Evolutionary conservation across 2,329 filamentous ascomycete species (phyloP).

Genomic region (Beauveria pseudobassiana): DNA sequence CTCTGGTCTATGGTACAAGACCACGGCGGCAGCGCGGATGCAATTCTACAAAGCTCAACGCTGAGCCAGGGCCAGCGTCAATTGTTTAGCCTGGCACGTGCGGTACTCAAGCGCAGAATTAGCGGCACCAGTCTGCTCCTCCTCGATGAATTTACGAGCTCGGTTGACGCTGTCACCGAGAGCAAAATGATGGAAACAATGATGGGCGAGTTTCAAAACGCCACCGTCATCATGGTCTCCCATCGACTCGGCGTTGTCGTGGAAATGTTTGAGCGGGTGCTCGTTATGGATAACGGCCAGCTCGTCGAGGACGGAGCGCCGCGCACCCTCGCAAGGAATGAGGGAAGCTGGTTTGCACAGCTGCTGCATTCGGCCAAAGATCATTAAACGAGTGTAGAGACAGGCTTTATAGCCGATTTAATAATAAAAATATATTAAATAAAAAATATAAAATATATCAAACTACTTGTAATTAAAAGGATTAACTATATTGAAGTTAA

Average conservation of each 20-base stretch:
- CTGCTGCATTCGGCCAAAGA: slow-evolving; percentile 10
- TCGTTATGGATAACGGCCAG: slow-evolving; percentile 40
- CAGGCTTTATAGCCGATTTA: too few relatives aligned
- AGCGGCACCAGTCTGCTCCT: slow-evolving; percentile 24
- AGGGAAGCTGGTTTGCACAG: slow-evolving; percentile 24
- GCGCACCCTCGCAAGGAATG: slow-evolving; percentile 17
- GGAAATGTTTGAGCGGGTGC: slow-evolving; percentile 40
- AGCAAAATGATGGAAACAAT: slow-evolving; percentile 35
- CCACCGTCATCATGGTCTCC: slow-evolving; percentile 47
- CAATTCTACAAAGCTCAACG: slow-evolving; percentile 33
- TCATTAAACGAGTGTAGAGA: not conserved
- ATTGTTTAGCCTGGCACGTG: slow-evolving; percentile 51
- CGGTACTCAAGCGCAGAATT: slow-evolving; percentile 35
- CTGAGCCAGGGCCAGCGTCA: slow-evolving; percentile 51
- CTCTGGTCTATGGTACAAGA: slow-evolving; percentile 21
- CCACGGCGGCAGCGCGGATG: slow-evolving; percentile 19
- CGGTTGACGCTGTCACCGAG: slow-evolving; percentile 35
- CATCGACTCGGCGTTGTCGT: slow-evolving; percentile 43
- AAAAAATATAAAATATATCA: too few relatives aligned
- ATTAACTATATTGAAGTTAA: too few relatives aligned
- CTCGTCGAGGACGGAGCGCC: slow-evolving; percentile 33
- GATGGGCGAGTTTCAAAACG: slow-evolving; percentile 29
- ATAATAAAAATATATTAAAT: too few relatives aligned
- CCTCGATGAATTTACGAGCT: slow-evolving; percentile 36
- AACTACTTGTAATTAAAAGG: too few relatives aligned